Percentiles rank a stretch among this genome's conserved stretches.
These are phyloP conservation scores for Citrus medica DNA, from an alignment of 345 rosid species.

Conservation along the genomic window DNA sequence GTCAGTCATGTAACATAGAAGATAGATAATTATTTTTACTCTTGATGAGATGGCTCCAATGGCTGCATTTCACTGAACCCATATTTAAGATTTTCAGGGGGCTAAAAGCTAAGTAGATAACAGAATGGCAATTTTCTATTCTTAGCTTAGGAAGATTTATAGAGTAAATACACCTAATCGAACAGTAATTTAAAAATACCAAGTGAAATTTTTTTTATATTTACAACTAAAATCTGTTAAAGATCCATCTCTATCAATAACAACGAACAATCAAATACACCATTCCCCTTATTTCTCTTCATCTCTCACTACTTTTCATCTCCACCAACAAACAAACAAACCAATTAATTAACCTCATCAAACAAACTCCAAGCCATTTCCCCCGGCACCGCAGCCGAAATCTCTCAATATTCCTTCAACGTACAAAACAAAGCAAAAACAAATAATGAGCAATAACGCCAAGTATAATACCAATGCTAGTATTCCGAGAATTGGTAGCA, in stretches of 20 bases:
- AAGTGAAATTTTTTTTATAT: background rate
- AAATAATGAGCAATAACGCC: background rate
- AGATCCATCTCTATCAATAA: conserved; percentile 16
- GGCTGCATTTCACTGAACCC: background rate
- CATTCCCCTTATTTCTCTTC: conserved; percentile 20
- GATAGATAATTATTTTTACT: background rate
- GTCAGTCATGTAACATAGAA: background rate
- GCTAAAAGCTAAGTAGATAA: background rate
- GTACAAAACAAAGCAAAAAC: conserved; percentile 4
- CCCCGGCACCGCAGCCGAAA: conserved; percentile 57
- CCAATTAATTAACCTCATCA: background rate
- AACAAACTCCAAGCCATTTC: conserved; percentile 33
- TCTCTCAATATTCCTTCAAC: conserved; percentile 33
- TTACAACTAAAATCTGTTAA: conserved; percentile 31
- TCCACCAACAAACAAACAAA: background rate
- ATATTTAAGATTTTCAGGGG: background rate
- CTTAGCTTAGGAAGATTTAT: background rate
- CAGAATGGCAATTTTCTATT: background rate
- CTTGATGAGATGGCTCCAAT: background rate
- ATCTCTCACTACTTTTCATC: background rate
- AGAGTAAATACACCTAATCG: background rate
- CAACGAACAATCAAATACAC: conserved; percentile 27
- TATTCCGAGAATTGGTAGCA: conserved; percentile 8
- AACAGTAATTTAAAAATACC: background rate
- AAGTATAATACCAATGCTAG: background rate